These are phyloP conservation scores for Coccomyxa subellipsoidea DNA, from an alignment of 163 green algal species.

Conservation along the genomic window DNA sequence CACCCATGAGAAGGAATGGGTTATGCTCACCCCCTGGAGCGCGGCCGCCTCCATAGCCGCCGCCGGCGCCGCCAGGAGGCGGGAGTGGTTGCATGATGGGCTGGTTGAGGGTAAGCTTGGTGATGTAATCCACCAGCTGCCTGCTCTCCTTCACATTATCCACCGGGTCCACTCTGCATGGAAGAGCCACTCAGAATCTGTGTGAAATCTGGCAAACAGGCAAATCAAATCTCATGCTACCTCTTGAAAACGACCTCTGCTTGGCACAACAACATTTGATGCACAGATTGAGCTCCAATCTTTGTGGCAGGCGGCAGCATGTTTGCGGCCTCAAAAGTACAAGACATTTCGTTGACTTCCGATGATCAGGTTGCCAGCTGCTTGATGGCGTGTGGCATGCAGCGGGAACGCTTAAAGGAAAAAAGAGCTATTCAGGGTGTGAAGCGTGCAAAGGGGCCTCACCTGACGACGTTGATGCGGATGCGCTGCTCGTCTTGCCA, in stretches of 20 bases:
- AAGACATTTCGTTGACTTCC: too few relatives aligned
- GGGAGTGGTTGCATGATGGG: conserved; percentile 26
- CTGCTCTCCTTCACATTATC: conserved; percentile 52
- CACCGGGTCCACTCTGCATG: conserved; percentile 34
- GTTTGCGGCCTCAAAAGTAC: too few relatives aligned
- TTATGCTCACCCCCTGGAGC: background rate
- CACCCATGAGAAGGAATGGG: background rate
- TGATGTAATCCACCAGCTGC: conserved; percentile 33
- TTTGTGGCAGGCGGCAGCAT: too few relatives aligned
- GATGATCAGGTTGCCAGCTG: too few relatives aligned
- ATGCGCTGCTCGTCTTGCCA: conserved; percentile 83
- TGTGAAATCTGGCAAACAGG: background rate
- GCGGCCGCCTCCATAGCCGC: background rate
- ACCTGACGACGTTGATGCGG: conserved; percentile 58
- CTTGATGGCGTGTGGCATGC: too few relatives aligned
- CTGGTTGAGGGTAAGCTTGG: conserved; percentile 29
- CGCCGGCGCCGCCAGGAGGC: background rate
- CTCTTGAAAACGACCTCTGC: background rate
- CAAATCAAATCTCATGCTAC: background rate
- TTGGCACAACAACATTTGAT: background rate
- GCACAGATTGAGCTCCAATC: background rate
- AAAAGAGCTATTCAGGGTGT: background rate
- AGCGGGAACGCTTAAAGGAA: background rate
- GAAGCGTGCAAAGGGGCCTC: background rate
- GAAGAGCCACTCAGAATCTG: background rate